These are phyloP conservation scores for Ophiostoma triangulosporum DNA, from an alignment of 2,329 filamentous ascomycete genomes.

Conservation along the genomic window DNA sequence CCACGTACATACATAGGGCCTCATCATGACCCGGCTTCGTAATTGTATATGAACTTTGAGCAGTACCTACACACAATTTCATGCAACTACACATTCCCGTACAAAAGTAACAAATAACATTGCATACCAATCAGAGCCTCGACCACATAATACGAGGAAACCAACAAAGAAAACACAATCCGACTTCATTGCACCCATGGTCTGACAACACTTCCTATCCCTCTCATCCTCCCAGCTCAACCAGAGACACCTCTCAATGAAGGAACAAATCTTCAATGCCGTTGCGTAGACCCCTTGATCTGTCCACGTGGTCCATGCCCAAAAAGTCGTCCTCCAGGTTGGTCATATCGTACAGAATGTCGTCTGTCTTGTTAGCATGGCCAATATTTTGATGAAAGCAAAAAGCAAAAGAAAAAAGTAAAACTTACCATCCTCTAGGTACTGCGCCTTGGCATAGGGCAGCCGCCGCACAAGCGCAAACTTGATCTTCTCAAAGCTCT, in stretches of 20 bases:
- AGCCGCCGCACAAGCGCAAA: conserved; percentile 69
- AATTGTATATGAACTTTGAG: no score
- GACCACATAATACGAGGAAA: no score
- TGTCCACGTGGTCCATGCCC: conserved; percentile 53
- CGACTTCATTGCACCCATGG: background rate
- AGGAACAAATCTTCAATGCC: conserved; percentile 52
- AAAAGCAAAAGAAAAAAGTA: background rate
- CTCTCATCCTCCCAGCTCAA: background rate
- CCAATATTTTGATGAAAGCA: background rate
- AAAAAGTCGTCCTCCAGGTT: conserved; percentile 45
- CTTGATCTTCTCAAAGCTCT: conserved; percentile 97
- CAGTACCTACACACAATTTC: no score
- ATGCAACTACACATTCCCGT: no score
- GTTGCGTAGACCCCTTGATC: conserved; percentile 43
- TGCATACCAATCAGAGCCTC: no score
- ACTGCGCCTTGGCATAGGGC: conserved; percentile 62
- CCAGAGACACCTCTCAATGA: conserved; percentile 15
- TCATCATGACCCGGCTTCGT: no score
- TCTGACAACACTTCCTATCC: background rate
- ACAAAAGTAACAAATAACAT: no score
- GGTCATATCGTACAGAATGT: conserved; percentile 41
- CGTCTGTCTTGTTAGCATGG: conserved; percentile 31
- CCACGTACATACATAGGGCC: background rate
- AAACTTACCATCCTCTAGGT: conserved; percentile 72
- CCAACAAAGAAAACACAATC: background rate